Base-by-base conservation (phyloP, 106 monocot species). In the Allium sativum region DNA sequence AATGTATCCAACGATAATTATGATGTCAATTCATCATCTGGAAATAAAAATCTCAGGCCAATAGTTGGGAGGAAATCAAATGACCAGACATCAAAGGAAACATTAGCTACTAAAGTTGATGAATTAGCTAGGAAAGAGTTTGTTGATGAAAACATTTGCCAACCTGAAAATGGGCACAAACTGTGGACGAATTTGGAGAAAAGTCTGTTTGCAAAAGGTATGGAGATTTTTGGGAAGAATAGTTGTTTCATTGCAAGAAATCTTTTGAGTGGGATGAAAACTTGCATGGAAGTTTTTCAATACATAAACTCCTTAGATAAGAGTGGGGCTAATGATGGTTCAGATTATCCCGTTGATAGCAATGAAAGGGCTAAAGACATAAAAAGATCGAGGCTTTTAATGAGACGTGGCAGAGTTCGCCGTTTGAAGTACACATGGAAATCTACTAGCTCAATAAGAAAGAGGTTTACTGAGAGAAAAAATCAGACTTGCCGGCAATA, bases 231-330 rank as follows among this genome's bases (percentile, higher is more conserved):
- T 75, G 95, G 87, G 68, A 87, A 65, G 47, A 96, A 91, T 53
- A 90, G 95, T 64, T 96, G 95, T 81, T 71, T 96, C 61, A 96
- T 96, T 74, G 81, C 95, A 53, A 77, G 90, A 82, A 96, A 96
- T 72, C 90, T 96, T 73, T 74, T 96, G 73, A 80, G 72, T 69
- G 95, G 95, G 56, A 84, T 96, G 79, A 96, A 87, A 78, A 87
- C 90, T 53, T 96, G 95, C 76, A 51, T 52, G 63, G 90, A 90
- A 54, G 79, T 96, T 15, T 82, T 63, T 61, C 82, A 84, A 14
- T 84, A 96, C 75, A 87, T 90, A 74, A 84, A 77, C 53, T 78
- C 74, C 52, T 66, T 79, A 67, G 87, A 90, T 64, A 84, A 68
- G 66, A 91, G 82, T 52, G 66, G 65, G 65, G 65, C 74, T 55